Conservation (phyloP, 495 filamentous ascomycete genomes). For the Aspergillus egyptiacus region DNA sequence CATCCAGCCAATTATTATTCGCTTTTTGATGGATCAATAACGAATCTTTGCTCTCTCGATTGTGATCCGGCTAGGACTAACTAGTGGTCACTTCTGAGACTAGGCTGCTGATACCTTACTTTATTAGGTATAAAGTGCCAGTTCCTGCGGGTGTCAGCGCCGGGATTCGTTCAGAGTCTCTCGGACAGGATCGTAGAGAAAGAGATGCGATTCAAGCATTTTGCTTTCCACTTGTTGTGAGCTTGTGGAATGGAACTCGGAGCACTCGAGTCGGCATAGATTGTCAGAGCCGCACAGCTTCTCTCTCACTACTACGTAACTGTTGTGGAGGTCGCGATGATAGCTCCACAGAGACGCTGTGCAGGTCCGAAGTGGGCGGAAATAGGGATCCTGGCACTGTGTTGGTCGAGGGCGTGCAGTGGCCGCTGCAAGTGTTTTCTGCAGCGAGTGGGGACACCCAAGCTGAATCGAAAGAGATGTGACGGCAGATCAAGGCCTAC, state of each 20-base stretch:
- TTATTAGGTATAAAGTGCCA: constrained; percentile 13
- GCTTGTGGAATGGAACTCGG: not conserved
- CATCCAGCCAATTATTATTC: constrained; percentile 18
- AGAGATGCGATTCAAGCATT: no score
- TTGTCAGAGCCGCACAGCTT: not conserved
- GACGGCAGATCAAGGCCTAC: constrained; percentile 38
- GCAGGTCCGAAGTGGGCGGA: constrained; percentile 6
- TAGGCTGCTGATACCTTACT: constrained; percentile 20
- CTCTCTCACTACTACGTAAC: not conserved
- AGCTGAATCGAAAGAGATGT: constrained; percentile 28
- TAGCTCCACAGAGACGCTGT: constrained; percentile 1
- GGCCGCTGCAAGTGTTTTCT: constrained; percentile 37
- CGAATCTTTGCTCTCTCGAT: constrained; percentile 11
- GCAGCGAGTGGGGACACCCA: constrained; percentile 32
- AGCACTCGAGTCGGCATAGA: not conserved
- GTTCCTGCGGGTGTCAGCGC: constrained; percentile 1
- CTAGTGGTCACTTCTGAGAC: constrained; percentile 2
- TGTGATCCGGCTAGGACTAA: constrained; percentile 15
- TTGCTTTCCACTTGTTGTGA: not conserved
- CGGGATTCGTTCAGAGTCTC: not conserved
- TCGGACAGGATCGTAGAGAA: not conserved
- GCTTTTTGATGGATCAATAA: constrained; percentile 21
- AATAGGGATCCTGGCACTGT: constrained; percentile 15
- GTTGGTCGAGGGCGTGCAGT: constrained; percentile 40
- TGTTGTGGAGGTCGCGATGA: not conserved